These are phyloP conservation scores for Trichoderma virens DNA, from an alignment of 495 filamentous ascomycete species.

Conservation along the genomic window DNA sequence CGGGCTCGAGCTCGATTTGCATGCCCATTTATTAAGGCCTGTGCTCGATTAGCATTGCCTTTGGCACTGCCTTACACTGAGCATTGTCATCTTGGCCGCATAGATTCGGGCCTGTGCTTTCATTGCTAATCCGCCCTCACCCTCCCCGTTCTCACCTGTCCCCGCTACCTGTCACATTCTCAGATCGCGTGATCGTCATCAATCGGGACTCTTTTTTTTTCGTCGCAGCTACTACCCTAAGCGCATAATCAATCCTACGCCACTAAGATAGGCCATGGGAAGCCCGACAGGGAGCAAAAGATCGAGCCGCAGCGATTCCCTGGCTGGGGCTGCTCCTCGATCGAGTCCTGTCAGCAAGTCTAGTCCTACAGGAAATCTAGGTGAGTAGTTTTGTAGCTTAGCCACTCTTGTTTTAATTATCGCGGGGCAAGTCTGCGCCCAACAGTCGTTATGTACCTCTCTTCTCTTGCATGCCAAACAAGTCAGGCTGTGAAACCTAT, in stretches of 20 bases:
- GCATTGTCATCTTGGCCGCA: neutral
- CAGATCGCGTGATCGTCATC: neutral
- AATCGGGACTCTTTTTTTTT: neutral
- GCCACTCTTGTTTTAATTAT: neutral
- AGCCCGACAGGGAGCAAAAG: constrained; percentile 3
- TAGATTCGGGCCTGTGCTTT: neutral
- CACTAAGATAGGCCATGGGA: neutral
- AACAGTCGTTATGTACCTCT: neutral
- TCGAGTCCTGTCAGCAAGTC: neutral
- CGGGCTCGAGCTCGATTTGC: neutral
- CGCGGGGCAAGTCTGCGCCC: neutral
- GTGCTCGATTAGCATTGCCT: neutral
- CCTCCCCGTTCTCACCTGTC: neutral
- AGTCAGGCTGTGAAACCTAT: neutral
- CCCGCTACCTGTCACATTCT: neutral
- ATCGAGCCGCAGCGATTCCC: neutral
- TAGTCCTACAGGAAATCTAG: neutral
- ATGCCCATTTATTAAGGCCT: neutral
- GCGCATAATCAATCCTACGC: neutral
- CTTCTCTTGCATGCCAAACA: neutral
- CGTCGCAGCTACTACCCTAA: too few species aligned
- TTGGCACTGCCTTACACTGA: neutral
- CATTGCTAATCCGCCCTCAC: neutral
- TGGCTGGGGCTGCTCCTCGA: neutral
- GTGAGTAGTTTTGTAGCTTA: neutral